phyloP scores from a whole-genome alignment of 257 asterid species.

The Ballota nigra region DNA sequence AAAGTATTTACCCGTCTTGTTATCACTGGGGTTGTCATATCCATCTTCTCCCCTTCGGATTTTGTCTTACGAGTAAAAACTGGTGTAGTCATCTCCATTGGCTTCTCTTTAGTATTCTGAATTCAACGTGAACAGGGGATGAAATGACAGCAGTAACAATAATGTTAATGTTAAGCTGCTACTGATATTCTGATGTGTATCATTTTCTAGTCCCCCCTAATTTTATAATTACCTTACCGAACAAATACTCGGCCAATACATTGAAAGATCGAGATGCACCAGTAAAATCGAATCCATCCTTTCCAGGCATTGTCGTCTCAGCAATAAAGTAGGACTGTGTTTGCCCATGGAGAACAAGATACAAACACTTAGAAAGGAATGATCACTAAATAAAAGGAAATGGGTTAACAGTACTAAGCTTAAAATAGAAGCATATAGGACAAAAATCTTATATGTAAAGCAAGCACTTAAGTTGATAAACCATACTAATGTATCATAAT shows the following conservation, averaged over 20 bases:
- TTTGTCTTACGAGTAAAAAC: slow-evolving; percentile 58
- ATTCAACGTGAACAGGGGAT: slow-evolving; percentile 15
- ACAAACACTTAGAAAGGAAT: slow-evolving; percentile 14
- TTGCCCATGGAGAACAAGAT: slow-evolving; percentile 13
- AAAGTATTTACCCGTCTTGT: slow-evolving; percentile 54
- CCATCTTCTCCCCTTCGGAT: slow-evolving; percentile 74
- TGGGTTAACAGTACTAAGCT: not conserved
- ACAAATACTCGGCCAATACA: slow-evolving; percentile 77
- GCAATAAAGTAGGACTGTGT: slow-evolving; percentile 71
- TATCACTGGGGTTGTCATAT: slow-evolving; percentile 87
- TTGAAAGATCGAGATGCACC: slow-evolving; percentile 85
- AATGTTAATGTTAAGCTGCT: not conserved
- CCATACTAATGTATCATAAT: not conserved
- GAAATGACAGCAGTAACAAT: not conserved
- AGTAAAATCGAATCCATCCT: slow-evolving; percentile 65
- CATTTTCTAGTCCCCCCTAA: slow-evolving; percentile 12
- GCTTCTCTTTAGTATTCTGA: slow-evolving; percentile 64
- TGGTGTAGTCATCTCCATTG: slow-evolving; percentile 92
- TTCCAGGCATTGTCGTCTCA: slow-evolving; percentile 90
- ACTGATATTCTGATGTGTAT: not conserved
- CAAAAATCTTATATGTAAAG: not conserved
- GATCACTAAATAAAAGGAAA: not conserved
- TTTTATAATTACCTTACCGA: slow-evolving; percentile 81
- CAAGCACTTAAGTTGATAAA: not conserved
- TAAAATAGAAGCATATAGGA: not conserved